A percentile compares a stretch with the other conserved stretches of the same genome.
Evolutionary conservation across 371 early-diverging fungal genomes (phyloP).

Genomic region (Mucor indicus): DNA sequence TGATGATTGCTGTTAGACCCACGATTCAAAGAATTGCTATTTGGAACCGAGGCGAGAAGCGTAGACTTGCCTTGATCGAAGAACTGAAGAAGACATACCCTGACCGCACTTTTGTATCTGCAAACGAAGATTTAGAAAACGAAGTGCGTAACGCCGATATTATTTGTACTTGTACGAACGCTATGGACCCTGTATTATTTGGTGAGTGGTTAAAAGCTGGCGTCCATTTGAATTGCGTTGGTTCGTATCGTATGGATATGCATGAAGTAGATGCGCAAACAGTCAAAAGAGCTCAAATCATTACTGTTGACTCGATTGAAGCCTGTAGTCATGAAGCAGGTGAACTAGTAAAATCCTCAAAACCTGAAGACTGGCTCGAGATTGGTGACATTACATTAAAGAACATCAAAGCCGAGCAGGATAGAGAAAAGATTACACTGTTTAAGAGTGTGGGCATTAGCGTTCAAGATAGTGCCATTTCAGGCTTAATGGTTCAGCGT

Average conservation of each 20-base stretch:
- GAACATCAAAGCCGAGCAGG: conserved; percentile 6
- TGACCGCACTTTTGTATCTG: conserved; percentile 22
- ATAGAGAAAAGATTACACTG: conserved; percentile 38
- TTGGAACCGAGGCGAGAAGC: conserved; percentile 52
- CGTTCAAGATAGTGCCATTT: conserved; percentile 61
- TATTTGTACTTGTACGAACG: conserved; percentile 62
- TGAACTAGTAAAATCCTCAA: conserved; percentile 51
- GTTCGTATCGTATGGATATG: conserved; percentile 59
- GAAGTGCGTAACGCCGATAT: conserved; percentile 52
- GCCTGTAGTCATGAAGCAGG: conserved; percentile 58
- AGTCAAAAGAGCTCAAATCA: conserved; percentile 31
- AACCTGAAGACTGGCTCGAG: conserved; percentile 38
- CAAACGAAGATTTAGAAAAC: conserved; percentile 29
- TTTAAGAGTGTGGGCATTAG: conserved; percentile 68
- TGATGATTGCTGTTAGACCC: conserved; percentile 50
- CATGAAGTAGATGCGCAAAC: conserved; percentile 57
- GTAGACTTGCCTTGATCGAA: conserved; percentile 35
- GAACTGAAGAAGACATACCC: conserved; percentile 31
- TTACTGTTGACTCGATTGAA: conserved; percentile 51
- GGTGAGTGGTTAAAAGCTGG: conserved; percentile 52
- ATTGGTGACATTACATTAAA: conserved; percentile 38
- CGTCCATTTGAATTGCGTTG: conserved; percentile 59
- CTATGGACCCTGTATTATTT: conserved; percentile 42
- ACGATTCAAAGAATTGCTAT: conserved; percentile 39
- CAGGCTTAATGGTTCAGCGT: conserved; percentile 42